Conservation (phyloP, 2,329 filamentous ascomycete species). For the Aspergillus persii region DNA sequence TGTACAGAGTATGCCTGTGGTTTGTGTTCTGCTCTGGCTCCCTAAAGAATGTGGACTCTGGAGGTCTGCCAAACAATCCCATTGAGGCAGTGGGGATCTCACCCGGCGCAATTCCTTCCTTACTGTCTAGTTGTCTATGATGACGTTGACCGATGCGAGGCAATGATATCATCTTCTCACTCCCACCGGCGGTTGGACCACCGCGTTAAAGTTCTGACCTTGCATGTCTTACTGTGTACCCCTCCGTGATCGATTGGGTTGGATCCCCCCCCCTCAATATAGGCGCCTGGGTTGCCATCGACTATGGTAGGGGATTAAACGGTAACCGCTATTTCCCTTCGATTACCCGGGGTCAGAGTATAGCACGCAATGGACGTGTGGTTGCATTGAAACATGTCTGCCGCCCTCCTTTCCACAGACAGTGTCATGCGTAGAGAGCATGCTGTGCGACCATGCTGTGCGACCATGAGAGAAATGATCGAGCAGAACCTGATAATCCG, state of each 20-base stretch:
- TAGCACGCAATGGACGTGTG: not conserved
- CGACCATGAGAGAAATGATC: not conserved
- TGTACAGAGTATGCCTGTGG: not conserved
- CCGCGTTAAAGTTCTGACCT: slow-evolving; percentile 13
- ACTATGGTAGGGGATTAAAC: not conserved
- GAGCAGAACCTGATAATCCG: not conserved
- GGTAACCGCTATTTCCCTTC: not conserved
- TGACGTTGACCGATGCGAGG: not conserved
- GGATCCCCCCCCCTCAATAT: too few species aligned
- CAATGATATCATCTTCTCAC: slow-evolving; percentile 1
- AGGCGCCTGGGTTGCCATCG: too few species aligned
- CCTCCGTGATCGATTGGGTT: not conserved
- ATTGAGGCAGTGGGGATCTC: too few species aligned
- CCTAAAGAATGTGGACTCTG: not conserved
- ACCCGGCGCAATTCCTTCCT: too few species aligned
- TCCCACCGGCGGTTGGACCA: not conserved
- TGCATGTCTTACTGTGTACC: slow-evolving; percentile 1
- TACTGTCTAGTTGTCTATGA: not conserved
- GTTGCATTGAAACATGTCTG: not conserved
- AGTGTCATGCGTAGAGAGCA: not conserved
- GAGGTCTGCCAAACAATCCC: too few species aligned
- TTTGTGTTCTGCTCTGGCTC: too few species aligned
- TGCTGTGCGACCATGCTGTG: not conserved
- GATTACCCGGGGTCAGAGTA: not conserved
- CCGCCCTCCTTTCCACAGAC: not conserved